These are phyloP conservation scores for Lasiosphaeria ovina DNA, from an alignment of 495 filamentous ascomycete species.

Conservation along the genomic window DNA sequence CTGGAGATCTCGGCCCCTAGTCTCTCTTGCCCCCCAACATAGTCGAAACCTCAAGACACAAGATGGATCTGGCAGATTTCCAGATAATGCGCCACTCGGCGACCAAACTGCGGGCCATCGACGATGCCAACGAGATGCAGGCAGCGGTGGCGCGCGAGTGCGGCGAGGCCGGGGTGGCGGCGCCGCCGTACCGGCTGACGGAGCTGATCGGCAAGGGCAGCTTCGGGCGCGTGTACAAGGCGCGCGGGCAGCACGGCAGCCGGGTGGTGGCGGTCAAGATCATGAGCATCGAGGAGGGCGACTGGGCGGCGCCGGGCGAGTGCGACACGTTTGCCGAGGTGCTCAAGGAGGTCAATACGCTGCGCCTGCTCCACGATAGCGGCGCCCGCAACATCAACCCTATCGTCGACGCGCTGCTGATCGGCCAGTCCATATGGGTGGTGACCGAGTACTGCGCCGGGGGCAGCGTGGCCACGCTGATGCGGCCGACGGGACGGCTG, in stretches of 20 bases:
- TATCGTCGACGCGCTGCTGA: constrained; percentile 17
- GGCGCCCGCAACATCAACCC: constrained; percentile 18
- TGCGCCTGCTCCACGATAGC: constrained; percentile 15
- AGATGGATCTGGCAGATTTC: constrained; percentile 10
- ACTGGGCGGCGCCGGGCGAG: constrained; percentile 13
- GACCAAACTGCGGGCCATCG: constrained; percentile 16
- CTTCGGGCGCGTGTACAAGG: constrained; percentile 21
- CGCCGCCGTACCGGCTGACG: constrained; percentile 15
- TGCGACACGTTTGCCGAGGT: constrained; percentile 19
- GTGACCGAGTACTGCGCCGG: constrained; percentile 20
- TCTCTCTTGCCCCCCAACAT: neutral
- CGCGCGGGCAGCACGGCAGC: constrained; percentile 6
- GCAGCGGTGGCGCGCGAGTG: constrained; percentile 14
- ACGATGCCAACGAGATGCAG: constrained; percentile 17
- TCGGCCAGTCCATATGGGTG: constrained; percentile 20
- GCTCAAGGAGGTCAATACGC: constrained; percentile 19
- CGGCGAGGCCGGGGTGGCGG: constrained; percentile 8
- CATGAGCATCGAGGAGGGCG: constrained; percentile 22
- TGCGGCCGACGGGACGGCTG: constrained; percentile 13
- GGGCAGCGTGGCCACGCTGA: constrained; percentile 19
- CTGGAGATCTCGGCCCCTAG: neutral
- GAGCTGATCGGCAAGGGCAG: constrained; percentile 22
- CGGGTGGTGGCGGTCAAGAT: constrained; percentile 19
- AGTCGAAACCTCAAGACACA: neutral
- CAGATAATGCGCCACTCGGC: constrained; percentile 5